phyloP scores from a whole-genome alignment of 78 protist genomes.

The Andalucia godoyi region DNA sequence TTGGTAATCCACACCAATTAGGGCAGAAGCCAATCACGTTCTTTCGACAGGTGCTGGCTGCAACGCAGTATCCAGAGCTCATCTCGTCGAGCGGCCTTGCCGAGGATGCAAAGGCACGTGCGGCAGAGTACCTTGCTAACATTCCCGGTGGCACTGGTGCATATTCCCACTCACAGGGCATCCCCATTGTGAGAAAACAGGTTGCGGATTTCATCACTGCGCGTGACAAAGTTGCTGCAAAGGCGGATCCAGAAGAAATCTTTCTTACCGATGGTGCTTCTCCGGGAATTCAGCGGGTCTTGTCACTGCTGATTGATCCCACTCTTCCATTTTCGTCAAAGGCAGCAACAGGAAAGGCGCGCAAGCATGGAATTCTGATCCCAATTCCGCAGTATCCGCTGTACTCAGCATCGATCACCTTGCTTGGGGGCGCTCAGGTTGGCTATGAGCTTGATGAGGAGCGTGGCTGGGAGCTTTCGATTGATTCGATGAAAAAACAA shows the following conservation, averaged over 20 bases:
- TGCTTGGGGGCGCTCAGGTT: conserved; percentile 51
- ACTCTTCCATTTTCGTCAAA: not conserved
- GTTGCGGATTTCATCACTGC: conserved; percentile 75
- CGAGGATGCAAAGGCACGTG: conserved; percentile 68
- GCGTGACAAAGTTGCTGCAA: not conserved
- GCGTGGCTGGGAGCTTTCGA: conserved; percentile 18
- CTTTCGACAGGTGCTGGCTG: conserved; percentile 75
- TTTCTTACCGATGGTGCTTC: conserved; percentile 97
- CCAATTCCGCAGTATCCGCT: conserved; percentile 99
- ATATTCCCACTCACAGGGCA: conserved; percentile 84
- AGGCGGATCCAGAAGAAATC: conserved; percentile 42
- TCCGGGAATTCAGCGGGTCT: conserved; percentile 48
- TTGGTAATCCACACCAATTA: conserved; percentile 97
- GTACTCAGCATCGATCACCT: conserved; percentile 89
- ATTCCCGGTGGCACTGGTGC: conserved; percentile 67
- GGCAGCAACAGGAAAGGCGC: not conserved
- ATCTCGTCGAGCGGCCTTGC: no score
- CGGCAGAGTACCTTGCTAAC: not conserved
- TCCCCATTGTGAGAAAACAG: conserved; percentile 38
- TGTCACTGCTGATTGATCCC: conserved; percentile 42
- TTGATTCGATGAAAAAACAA: conserved; percentile 16
- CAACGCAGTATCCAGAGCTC: conserved; percentile 37
- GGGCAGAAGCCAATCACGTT: conserved; percentile 90
- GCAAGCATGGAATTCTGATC: conserved; percentile 51
- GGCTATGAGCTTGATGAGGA: conserved; percentile 79